phyloP scores from a whole-genome alignment of 2,329 filamentous ascomycete species.

The Aspergillus transmontanensis region DNA sequence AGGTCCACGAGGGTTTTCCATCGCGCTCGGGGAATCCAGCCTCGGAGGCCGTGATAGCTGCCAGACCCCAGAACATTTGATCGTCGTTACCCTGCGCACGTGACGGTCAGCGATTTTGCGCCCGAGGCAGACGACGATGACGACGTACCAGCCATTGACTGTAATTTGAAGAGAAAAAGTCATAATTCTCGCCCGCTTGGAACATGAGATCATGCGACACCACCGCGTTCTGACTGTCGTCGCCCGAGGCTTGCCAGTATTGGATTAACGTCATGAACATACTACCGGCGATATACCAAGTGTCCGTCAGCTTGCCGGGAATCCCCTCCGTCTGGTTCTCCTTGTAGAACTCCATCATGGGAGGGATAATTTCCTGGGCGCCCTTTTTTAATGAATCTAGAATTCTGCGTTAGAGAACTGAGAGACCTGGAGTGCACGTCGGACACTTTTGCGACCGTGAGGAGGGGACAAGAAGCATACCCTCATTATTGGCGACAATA shows the following conservation, averaged over 20 bases:
- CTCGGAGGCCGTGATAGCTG: background rate
- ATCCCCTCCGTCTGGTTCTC: constrained; percentile 51
- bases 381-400: constrained; percentile 43
- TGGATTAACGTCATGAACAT: constrained; percentile 70
- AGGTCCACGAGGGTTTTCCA: constrained; percentile 1
- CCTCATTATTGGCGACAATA: background rate
- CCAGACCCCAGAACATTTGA: constrained; percentile 5
- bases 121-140: background rate
- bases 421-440: background rate
- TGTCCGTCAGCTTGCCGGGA: constrained; percentile 63
- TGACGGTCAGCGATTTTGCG: background rate
- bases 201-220: constrained; percentile 44
- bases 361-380: constrained; percentile 43
- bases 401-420: background rate
- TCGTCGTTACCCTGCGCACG: background rate
- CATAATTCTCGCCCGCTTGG: constrained; percentile 30
- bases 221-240: constrained; percentile 61
- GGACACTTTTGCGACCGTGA: background rate
- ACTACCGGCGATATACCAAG: constrained; percentile 72
- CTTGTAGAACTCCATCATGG: constrained; percentile 54
- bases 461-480: background rate
- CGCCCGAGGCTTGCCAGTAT: constrained; percentile 68
- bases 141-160: constrained; percentile 55
- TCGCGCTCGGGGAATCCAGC: background rate
- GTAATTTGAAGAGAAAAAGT: constrained; percentile 34